Base-by-base conservation (phyloP, 805 yeast species). In the Ogataea degrootiae region DNA sequence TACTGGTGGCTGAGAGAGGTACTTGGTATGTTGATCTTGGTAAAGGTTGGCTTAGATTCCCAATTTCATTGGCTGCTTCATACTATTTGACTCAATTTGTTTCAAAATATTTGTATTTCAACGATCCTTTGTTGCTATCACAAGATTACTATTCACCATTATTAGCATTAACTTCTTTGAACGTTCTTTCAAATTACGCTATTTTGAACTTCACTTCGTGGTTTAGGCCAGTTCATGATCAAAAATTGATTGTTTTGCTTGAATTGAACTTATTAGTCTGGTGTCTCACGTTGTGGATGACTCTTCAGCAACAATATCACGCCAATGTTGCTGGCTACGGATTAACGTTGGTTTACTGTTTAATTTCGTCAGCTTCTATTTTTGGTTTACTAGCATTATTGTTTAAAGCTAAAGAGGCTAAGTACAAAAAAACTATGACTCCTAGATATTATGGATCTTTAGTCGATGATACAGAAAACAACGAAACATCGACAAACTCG, bases 191-290 rank as follows among this genome's bases (percentile, higher is more conserved):
- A 39, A 85, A 84, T 59, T 85, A 81, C 58, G 36, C 76, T 4
- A 49, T 84, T 15, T 69, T 89, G 52, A 80, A 79, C 44, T 72
- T 69, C 34, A 58, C 68, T 34, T 60, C 67, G 36, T 66, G 66
- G 69, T 56, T 48, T 76, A 66, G 70, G 46, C 81, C 83, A 1
- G 72, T 75, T 17, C 77, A 74, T 49, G 83, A 81, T 55, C 81
- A 80, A 55, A 85, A 86, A 59, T 72, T 83, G 46, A 69, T 80
- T 17, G 69, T 77, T 3, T 61, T 83, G 3, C 56, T 82, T 21
- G 85, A 85, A 62, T 63, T 78, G 12, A 74, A 82, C 34, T 61
- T 76, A 34, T 49, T 77, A 3, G 67, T 75, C 48, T 89, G 96
- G 96, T 45, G 74, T 1, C 54, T 67, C 0, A 69, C 85, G 45